Percentiles rank a stretch among this genome's conserved stretches.
phyloP scores from a whole-genome alignment of 2,329 filamentous ascomycete species.

The Huntiella abstrusa region DNA sequence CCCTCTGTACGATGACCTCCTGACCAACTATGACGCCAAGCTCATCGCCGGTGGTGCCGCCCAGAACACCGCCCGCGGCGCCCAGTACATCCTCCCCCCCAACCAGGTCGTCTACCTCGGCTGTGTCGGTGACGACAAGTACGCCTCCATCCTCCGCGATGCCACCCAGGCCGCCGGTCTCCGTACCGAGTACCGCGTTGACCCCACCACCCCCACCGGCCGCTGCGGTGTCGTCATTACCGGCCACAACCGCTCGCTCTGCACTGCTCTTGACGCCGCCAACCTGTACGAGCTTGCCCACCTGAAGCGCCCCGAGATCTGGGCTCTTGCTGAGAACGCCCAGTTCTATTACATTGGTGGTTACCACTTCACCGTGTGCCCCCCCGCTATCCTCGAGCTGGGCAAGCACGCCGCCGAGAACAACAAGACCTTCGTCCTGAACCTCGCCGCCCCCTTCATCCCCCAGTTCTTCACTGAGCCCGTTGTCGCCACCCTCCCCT shows the following conservation, averaged over 20 bases:
- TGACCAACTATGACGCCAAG: conserved; percentile 82
- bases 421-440: conserved; percentile 85
- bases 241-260: conserved; percentile 84
- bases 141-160: conserved; percentile 70
- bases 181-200: conserved; percentile 85
- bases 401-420: conserved; percentile 74
- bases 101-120: conserved; percentile 89
- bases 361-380: conserved; percentile 93
- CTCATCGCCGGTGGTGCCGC: conserved; percentile 90
- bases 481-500: conserved; percentile 66
- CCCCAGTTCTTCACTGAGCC: conserved; percentile 94
- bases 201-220: conserved; percentile 67
- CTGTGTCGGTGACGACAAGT: conserved; percentile 89
- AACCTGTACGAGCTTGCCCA: conserved; percentile 96
- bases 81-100: conserved; percentile 81
- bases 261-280: conserved; percentile 85
- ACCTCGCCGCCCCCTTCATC: conserved; percentile 90
- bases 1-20: conserved; percentile 78
- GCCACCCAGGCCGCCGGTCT: conserved; percentile 78
- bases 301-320: conserved; percentile 77
- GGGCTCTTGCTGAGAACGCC: conserved; percentile 76
- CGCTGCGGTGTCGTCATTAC: conserved; percentile 95
- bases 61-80: conserved; percentile 91
- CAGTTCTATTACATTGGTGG: conserved; percentile 86
- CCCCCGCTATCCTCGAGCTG: conserved; percentile 73